phyloP scores from a whole-genome alignment of 2,329 filamentous ascomycete genomes.

The Amauroascus verrucosus region DNA sequence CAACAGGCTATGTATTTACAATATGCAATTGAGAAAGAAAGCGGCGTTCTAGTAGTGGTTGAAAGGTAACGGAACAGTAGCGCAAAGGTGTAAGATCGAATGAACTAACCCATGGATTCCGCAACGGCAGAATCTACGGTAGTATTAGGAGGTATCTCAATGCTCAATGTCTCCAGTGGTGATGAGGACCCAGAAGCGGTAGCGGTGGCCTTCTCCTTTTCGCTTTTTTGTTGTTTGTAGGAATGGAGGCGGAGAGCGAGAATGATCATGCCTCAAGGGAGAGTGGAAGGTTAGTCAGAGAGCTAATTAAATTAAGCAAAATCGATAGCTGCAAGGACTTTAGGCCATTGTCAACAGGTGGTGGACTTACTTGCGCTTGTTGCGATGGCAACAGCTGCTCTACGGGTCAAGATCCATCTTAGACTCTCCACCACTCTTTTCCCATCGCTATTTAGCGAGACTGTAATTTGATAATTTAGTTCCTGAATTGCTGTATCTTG shows the following conservation, averaged over 20 bases:
- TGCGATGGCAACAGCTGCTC: slow-evolving; percentile 52
- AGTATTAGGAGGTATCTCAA: neutral
- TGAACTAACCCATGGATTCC: slow-evolving; percentile 12
- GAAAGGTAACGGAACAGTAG: too few relatives aligned
- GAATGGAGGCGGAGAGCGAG: slow-evolving; percentile 39
- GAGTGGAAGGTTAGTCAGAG: slow-evolving; percentile 1
- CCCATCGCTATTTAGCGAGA: slow-evolving; percentile 76
- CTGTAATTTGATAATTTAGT: slow-evolving; percentile 92
- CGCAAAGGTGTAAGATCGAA: neutral
- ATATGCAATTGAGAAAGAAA: too few relatives aligned
- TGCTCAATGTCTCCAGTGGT: neutral
- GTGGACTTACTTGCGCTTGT: slow-evolving; percentile 37
- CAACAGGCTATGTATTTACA: neutral
- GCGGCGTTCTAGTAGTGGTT: too few relatives aligned
- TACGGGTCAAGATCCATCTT: slow-evolving; percentile 67
- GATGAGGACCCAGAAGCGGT: neutral
- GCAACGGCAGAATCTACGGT: slow-evolving; percentile 8
- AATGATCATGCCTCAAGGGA: slow-evolving; percentile 38
- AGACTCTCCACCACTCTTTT: slow-evolving; percentile 87
- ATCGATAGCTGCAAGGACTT: neutral
- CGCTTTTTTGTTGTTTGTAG: slow-evolving; percentile 29
- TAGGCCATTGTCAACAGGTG: neutral
- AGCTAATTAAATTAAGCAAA: neutral
- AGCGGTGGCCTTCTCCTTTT: slow-evolving; percentile 27
- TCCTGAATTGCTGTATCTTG: slow-evolving; percentile 86